phyloP scores from a whole-genome alignment of 108 stramenopile species.

The Fragilaria crotonensis region DNA sequence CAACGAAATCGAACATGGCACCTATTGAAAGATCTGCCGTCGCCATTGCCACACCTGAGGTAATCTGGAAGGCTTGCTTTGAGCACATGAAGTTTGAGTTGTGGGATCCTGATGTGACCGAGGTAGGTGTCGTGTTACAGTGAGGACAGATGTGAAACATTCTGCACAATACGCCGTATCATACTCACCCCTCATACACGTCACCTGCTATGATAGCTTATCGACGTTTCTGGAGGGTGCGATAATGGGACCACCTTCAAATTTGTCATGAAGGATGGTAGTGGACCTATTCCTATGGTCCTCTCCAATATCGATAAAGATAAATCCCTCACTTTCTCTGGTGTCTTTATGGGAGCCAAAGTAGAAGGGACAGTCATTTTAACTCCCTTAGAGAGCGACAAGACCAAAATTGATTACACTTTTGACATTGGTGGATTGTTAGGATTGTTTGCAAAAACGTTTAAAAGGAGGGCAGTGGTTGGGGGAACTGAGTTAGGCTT shows the following conservation, averaged over 20 bases:
- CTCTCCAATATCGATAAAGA: slow-evolving; percentile 22
- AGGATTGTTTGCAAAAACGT: slow-evolving; percentile 12
- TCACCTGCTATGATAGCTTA: too few species aligned
- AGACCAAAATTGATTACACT: slow-evolving; percentile 26
- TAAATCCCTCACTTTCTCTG: slow-evolving; percentile 24
- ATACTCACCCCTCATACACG: too few species aligned
- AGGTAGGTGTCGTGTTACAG: slow-evolving; percentile 15
- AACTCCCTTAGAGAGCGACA: slow-evolving; percentile 13
- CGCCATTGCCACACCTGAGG: slow-evolving; percentile 26
- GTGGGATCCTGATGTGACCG: slow-evolving; percentile 38
- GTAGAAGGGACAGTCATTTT: slow-evolving; percentile 24
- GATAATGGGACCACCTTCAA: slow-evolving; percentile 29
- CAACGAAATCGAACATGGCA: not conserved
- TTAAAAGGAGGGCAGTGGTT: slow-evolving; percentile 23
- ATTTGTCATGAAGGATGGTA: slow-evolving; percentile 41
- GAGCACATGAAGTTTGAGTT: slow-evolving; percentile 37
- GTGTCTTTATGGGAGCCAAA: slow-evolving; percentile 18
- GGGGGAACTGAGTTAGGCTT: slow-evolving; percentile 34
- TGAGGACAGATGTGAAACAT: too few species aligned
- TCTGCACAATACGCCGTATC: too few species aligned
- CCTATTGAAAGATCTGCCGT: not conserved
- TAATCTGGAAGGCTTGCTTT: slow-evolving; percentile 39
- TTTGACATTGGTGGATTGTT: slow-evolving; percentile 30
- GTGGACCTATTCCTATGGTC: slow-evolving; percentile 15
- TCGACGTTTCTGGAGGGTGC: slow-evolving; percentile 24